Conservation (phyloP, 192 early-diverging fungal species). For the Linnemannia exigua region DNA sequence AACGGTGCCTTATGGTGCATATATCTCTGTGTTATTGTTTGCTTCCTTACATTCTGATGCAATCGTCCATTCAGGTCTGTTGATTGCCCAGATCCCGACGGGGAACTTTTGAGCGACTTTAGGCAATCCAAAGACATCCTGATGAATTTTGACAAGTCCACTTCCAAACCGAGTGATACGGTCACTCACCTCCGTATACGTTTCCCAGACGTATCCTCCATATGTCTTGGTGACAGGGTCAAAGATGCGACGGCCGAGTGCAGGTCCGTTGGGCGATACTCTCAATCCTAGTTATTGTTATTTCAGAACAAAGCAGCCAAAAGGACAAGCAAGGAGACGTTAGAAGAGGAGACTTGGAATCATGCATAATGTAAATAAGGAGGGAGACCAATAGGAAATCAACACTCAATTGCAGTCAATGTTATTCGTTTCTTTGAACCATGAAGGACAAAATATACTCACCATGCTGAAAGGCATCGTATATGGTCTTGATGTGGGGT, state of each 20-base stretch:
- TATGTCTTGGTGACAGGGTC: constrained; percentile 67
- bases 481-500: constrained; percentile 46
- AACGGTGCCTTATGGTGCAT: background rate
- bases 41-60: constrained; percentile 59
- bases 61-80: constrained; percentile 85
- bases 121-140: constrained; percentile 19
- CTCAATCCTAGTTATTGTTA: constrained; percentile 59
- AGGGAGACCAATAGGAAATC: background rate
- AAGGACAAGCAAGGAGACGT: background rate
- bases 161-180: constrained; percentile 76
- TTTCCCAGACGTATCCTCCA: constrained; percentile 79
- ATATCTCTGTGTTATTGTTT: background rate
- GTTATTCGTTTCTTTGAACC: background rate
- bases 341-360: too few relatives aligned
- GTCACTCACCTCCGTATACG: constrained; percentile 73
- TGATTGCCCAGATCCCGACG: constrained; percentile 81
- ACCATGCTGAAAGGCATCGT: constrained; percentile 54
- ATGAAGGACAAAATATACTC: background rate
- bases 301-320: background rate
- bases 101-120: constrained; percentile 47
- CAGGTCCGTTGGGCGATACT: constrained; percentile 62
- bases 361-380: too few relatives aligned
- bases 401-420: background rate
- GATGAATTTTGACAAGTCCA: constrained; percentile 72
- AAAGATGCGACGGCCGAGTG: constrained; percentile 71